Percentiles rank a stretch among this genome's conserved stretches.
Evolutionary conservation across 495 filamentous ascomycete species (phyloP).

Genomic region (Sphaerosporella brunnea): DNA sequence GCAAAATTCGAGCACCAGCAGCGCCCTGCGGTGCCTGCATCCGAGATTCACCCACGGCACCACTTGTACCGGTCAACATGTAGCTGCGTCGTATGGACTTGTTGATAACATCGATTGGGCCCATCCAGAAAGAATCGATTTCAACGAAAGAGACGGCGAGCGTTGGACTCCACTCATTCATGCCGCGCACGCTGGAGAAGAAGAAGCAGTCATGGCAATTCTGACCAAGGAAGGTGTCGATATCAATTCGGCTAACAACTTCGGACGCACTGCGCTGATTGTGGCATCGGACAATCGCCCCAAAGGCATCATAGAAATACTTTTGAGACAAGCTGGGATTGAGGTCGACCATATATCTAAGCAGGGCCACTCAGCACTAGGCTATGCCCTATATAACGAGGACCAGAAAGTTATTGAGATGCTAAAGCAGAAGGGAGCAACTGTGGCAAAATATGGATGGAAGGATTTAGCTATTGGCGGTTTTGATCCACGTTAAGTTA

Average conservation of each 20-base stretch:
- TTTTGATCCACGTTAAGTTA: no score
- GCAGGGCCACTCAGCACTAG: not conserved
- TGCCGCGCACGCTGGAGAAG: not conserved
- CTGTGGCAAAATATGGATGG: not conserved
- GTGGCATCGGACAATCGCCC: not conserved
- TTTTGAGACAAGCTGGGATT: not conserved
- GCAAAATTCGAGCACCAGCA: no score
- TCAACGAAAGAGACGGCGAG: not conserved
- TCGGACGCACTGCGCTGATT: not conserved
- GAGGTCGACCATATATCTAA: not conserved
- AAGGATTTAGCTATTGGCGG: no score
- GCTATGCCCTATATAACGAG: not conserved
- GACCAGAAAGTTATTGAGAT: not conserved
- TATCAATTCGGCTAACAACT: not conserved
- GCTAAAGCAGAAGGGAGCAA: not conserved
- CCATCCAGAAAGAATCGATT: not conserved
- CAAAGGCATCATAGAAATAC: not conserved
- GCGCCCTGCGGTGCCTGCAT: no score
- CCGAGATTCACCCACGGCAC: no score
- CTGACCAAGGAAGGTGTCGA: not conserved
- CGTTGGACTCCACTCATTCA: not conserved
- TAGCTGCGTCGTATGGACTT: not conserved
- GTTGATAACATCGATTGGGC: not conserved
- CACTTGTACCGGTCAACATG: no score
- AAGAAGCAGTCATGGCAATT: not conserved